A percentile compares a stretch with the other conserved stretches of the same genome.
These are phyloP conservation scores for Botrytis porri DNA, from an alignment of 2,329 filamentous ascomycete species.

Conservation along the genomic window DNA sequence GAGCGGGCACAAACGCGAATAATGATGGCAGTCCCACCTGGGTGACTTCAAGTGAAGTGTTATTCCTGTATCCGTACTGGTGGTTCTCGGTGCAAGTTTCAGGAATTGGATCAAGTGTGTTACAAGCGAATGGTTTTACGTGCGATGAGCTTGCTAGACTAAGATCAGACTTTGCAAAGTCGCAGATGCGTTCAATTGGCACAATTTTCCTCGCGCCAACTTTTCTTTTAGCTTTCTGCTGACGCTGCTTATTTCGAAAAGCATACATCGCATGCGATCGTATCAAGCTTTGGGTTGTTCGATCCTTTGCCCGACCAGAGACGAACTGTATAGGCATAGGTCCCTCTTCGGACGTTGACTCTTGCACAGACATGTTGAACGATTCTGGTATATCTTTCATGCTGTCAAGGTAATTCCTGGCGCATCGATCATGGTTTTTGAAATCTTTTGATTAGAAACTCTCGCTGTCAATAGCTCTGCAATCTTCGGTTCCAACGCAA, in stretches of 20 bases:
- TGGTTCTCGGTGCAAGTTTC: not conserved
- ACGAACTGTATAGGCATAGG: not conserved
- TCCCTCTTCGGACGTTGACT: not conserved
- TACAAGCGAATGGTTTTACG: not conserved
- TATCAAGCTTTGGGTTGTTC: not conserved
- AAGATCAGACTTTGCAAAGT: not conserved
- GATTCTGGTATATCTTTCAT: not conserved
- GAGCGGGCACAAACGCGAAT: not conserved
- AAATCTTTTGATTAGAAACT: not conserved
- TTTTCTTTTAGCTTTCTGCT: not conserved
- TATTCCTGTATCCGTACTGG: not conserved
- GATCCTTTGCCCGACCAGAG: not conserved
- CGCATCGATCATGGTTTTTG: not conserved
- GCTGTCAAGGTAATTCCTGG: not conserved
- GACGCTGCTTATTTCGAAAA: not conserved
- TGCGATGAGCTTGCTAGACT: not conserved
- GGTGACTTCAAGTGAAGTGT: not conserved
- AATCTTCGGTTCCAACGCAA: not conserved
- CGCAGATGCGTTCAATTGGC: not conserved
- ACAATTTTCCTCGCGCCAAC: not conserved
- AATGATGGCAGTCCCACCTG: not conserved
- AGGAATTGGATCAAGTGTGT: not conserved
- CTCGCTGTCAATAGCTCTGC: not conserved
- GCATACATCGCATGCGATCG: conserved; percentile 8
- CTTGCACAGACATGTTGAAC: not conserved